Evolutionary conservation across 192 early-diverging fungal species (phyloP).

Genomic region (Coemansia sp.): DNA sequence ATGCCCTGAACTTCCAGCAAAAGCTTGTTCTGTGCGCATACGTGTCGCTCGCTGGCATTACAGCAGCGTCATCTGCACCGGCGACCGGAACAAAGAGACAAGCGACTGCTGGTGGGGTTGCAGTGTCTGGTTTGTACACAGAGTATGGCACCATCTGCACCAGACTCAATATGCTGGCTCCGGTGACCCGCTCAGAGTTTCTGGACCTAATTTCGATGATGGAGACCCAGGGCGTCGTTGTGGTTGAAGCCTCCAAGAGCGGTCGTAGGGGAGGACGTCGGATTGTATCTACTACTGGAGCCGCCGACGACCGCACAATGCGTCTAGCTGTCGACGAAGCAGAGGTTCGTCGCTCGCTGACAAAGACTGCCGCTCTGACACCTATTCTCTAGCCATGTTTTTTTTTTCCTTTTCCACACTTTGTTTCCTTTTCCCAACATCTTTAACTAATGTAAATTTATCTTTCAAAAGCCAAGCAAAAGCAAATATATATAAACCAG

Average conservation of each 20-base stretch:
- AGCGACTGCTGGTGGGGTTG: conserved; percentile 49
- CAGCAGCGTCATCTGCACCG: conserved; percentile 36
- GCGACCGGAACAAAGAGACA: conserved; percentile 55
- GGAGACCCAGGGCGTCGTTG: conserved; percentile 70
- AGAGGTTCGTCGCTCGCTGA: conserved; percentile 40
- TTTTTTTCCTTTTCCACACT: not conserved
- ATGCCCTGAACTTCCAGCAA: conserved; percentile 76
- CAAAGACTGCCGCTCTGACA: conserved; percentile 29
- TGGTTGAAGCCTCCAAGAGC: conserved; percentile 25
- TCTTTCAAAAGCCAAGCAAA: too few species aligned
- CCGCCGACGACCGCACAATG: conserved; percentile 47
- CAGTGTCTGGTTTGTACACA: conserved; percentile 36
- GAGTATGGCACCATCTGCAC: conserved; percentile 63
- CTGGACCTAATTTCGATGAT: conserved; percentile 72
- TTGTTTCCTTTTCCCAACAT: not conserved
- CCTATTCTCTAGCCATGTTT: conserved; percentile 26
- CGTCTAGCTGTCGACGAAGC: conserved; percentile 47
- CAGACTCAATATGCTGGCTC: conserved; percentile 58
- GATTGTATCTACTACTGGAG: conserved; percentile 28
- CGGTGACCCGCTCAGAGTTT: conserved; percentile 76
- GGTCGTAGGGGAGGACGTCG: conserved; percentile 41
- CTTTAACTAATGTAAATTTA: not conserved
- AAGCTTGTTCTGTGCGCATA: conserved; percentile 69
- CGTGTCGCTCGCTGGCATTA: conserved; percentile 19
- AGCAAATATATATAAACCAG: not conserved